Conservation (phyloP, 352 stramenopile genomes). For the Pythium phragmitis region DNA sequence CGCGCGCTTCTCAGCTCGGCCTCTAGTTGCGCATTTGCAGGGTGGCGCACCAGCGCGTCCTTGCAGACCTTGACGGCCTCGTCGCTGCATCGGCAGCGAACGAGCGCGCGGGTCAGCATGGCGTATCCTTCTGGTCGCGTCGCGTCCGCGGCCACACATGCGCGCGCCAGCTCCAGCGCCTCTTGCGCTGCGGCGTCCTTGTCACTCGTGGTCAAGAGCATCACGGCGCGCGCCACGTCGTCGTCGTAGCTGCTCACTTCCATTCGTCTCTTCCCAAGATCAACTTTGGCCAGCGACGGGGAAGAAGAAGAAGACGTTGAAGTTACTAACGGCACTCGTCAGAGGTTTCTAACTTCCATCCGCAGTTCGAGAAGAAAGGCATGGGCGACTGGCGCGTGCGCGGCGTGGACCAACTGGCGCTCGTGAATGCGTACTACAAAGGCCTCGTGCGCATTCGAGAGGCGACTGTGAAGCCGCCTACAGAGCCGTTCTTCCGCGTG, state of each 20-base stretch:
- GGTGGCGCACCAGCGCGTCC: slow-evolving; percentile 35
- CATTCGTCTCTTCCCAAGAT: neutral
- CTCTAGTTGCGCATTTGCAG: slow-evolving; percentile 40
- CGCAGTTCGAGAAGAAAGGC: neutral
- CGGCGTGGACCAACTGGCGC: slow-evolving; percentile 42
- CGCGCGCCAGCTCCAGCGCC: slow-evolving; percentile 7
- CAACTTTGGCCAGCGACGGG: neutral
- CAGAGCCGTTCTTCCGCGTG: slow-evolving; percentile 25
- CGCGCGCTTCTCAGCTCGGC: slow-evolving; percentile 45
- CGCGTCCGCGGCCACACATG: slow-evolving; percentile 15
- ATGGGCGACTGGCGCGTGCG: slow-evolving; percentile 15
- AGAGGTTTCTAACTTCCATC: neutral
- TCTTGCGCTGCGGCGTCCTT: neutral
- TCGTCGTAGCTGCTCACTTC: slow-evolving; percentile 45
- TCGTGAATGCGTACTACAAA: slow-evolving; percentile 58
- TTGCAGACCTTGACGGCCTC: slow-evolving; percentile 26
- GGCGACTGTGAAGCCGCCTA: slow-evolving; percentile 36
- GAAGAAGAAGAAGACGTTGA: slow-evolving; percentile 8
- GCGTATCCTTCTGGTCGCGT: slow-evolving; percentile 14
- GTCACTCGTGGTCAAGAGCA: slow-evolving; percentile 1
- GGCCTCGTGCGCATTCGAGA: slow-evolving; percentile 28
- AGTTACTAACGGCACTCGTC: neutral
- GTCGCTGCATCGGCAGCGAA: slow-evolving; percentile 7
- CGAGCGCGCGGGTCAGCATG: slow-evolving; percentile 14
- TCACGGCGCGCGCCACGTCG: slow-evolving; percentile 12